phyloP scores from a whole-genome alignment of 1,139 yeast genomes.

The Meyerozyma athensensis region DNA sequence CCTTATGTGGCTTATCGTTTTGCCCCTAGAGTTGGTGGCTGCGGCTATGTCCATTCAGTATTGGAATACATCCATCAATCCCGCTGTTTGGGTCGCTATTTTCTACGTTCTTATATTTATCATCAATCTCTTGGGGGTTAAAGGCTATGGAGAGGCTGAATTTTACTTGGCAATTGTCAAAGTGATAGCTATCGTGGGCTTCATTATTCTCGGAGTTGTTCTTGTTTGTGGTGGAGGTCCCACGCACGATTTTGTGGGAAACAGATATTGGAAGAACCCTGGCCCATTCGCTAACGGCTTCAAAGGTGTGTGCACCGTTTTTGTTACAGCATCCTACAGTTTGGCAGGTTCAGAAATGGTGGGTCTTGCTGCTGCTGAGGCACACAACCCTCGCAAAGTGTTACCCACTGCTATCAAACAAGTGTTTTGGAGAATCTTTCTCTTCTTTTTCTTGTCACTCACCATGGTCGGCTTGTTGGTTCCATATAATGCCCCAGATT shows the following conservation, averaged over 20 bases:
- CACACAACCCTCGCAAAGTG: slow-evolving; percentile 18
- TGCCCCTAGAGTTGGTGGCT: slow-evolving; percentile 74
- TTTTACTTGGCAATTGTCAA: slow-evolving; percentile 56
- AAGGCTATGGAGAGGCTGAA: slow-evolving; percentile 74
- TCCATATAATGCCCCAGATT: slow-evolving; percentile 26
- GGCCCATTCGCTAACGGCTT: slow-evolving; percentile 47
- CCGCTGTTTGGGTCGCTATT: slow-evolving; percentile 62
- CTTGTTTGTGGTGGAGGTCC: slow-evolving; percentile 68
- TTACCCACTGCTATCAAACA: slow-evolving; percentile 40
- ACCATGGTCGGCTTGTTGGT: slow-evolving; percentile 36
- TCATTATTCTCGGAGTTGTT: slow-evolving; percentile 59
- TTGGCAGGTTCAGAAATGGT: slow-evolving; percentile 45
- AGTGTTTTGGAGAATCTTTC: slow-evolving; percentile 40
- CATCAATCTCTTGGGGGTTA: slow-evolving; percentile 65
- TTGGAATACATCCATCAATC: slow-evolving; percentile 56
- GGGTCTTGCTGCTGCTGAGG: slow-evolving; percentile 35
- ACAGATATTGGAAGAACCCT: slow-evolving; percentile 54
- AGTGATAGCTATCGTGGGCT: slow-evolving; percentile 58
- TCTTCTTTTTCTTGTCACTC: slow-evolving; percentile 37
- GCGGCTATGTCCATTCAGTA: slow-evolving; percentile 66
- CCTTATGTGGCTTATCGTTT: slow-evolving; percentile 71
- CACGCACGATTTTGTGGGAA: slow-evolving; percentile 57
- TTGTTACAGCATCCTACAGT: slow-evolving; percentile 40
- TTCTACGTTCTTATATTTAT: slow-evolving; percentile 54
- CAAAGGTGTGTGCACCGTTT: slow-evolving; percentile 39